Base-by-base conservation (phyloP, 2,329 filamentous ascomycete genomes). In the Aspergillus caelatus region DNA sequence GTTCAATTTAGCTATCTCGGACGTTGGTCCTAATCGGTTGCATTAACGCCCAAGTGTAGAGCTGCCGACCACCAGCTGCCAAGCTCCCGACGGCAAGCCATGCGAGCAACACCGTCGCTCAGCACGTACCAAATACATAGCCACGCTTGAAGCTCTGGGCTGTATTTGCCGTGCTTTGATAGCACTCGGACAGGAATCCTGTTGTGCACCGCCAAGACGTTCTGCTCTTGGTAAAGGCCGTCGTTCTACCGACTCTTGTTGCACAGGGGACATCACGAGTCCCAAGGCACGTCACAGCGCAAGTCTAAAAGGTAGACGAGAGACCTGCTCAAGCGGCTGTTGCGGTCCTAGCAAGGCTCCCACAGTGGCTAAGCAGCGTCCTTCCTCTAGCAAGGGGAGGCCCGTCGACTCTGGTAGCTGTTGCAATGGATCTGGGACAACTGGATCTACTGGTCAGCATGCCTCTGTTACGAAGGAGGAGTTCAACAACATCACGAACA, bases 91-190 rank as follows among this genome's bases (percentile, higher is more conserved):
- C 41, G 68, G 70, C 14, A 70, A 76, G 52, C 79, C 69, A 34
- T 85, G 82, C 67, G 65, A 63, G 30, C 54, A 75, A 7, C 83
- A 85, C 63, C 62, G 64, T 1, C 71, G 68, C 12, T 75, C 75
- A 8, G 71, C 77, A 2, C 77, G 73, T 32, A 71, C 78, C 28
- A 75, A 71, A 28, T 86, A 85, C 59, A 77, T 74, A 1, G 75
- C 77, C 3, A 81, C 68, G 16, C 78, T 86, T 1, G 71, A 80
- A 52, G 80, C 83, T 5, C 71, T 87, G 1, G 84, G 84, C 4
- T 86, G 84, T 69, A 83, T 86, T 64, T 87, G 85, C 62, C 80
- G 84, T 21, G 79, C 82, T 23, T 78, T 87, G 19, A 64, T 86
- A 32, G 80, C 83, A 10, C 75, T 85, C 21, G 84, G 84, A 0